Conservation (phyloP, 2,329 filamentous ascomycete genomes). For the Rhinocladiella mackenziei region DNA sequence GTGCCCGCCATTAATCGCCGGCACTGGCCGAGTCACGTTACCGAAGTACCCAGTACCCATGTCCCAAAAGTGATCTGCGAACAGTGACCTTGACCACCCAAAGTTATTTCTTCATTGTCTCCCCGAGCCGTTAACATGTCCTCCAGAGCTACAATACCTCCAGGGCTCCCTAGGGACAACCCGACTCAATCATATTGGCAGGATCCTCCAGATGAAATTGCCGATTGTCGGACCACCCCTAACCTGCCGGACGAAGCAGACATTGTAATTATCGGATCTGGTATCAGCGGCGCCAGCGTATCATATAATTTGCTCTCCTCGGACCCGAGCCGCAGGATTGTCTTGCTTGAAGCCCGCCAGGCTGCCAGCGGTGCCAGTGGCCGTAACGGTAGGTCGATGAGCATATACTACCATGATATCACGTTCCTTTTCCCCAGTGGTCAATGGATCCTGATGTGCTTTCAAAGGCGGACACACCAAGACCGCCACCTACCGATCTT, state of each 20-base stretch:
- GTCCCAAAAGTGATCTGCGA: too few species aligned
- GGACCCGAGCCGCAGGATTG: conserved; percentile 29
- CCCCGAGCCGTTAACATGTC: neutral
- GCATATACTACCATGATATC: neutral
- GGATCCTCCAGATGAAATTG: conserved; percentile 30
- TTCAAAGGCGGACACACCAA: conserved; percentile 47
- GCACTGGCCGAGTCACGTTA: too few species aligned
- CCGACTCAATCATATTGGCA: conserved; percentile 39
- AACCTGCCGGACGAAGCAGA: conserved; percentile 32
- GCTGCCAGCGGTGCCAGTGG: conserved; percentile 39
- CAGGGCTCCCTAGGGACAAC: conserved; percentile 36
- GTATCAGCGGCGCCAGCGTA: conserved; percentile 38
- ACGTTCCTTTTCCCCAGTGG: neutral
- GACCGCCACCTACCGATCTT: conserved; percentile 50
- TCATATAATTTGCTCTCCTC: conserved; percentile 33
- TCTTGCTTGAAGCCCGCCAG: conserved; percentile 42
- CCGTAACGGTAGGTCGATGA: conserved; percentile 25
- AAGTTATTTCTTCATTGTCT: too few species aligned
- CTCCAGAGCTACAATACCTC: conserved; percentile 15
- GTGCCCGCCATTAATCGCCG: too few species aligned
- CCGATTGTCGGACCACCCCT: conserved; percentile 20
- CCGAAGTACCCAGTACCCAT: too few species aligned
- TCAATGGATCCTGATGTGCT: too few species aligned
- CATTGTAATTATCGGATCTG: conserved; percentile 39
- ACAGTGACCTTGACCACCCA: too few species aligned